Conservation (phyloP, 2,329 filamentous ascomycete species). For the Aspergillus cejpii region DNA sequence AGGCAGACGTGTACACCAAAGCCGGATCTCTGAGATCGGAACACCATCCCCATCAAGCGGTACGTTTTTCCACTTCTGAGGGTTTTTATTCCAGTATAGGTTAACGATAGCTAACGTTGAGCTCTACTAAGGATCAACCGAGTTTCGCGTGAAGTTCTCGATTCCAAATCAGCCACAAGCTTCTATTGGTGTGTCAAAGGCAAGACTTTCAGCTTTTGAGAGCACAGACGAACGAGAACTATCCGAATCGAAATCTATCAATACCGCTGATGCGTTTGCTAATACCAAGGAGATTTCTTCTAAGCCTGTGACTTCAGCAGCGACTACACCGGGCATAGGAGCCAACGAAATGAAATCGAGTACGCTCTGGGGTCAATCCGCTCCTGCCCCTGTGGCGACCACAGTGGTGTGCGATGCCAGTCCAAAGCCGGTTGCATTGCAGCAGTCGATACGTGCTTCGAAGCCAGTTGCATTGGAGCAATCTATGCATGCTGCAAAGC, state of each 20-base stretch:
- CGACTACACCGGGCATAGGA: background rate
- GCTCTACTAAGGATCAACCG: background rate
- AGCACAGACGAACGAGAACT: background rate
- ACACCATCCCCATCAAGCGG: background rate
- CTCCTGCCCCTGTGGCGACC: background rate
- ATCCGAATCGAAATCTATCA: background rate
- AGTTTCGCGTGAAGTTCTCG: background rate
- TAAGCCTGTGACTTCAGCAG: background rate
- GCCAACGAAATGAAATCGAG: background rate
- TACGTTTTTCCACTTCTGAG: background rate
- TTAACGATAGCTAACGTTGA: background rate
- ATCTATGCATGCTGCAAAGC: background rate
- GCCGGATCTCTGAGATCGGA: background rate
- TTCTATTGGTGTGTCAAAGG: background rate
- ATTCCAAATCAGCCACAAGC: background rate
- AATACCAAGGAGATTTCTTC: background rate
- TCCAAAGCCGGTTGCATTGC: background rate
- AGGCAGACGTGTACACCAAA: conserved; percentile 6
- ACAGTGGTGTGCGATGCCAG: background rate
- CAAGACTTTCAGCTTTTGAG: background rate
- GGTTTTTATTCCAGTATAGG: background rate
- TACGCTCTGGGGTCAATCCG: background rate
- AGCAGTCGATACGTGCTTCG: background rate
- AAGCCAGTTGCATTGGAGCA: conserved; percentile 4
- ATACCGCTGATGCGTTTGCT: background rate